A percentile compares a stretch with the other conserved stretches of the same genome.
These are phyloP conservation scores for Melampsora medusae DNA, from an alignment of 1,284 basidiomycete species.

Conservation along the genomic window DNA sequence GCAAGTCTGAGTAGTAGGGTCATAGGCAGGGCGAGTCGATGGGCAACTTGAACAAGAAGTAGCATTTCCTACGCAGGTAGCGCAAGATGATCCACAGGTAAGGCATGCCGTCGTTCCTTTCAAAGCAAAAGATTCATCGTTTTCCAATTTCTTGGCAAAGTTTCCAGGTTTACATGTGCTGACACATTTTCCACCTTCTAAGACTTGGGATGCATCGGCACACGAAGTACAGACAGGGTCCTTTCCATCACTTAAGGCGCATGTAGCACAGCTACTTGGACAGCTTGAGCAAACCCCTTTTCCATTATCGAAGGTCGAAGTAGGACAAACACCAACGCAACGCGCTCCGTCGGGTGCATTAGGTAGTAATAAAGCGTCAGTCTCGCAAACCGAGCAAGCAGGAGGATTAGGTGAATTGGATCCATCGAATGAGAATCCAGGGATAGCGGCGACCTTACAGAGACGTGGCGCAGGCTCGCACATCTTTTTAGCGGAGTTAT, in stretches of 20 bases:
- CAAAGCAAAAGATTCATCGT: slow-evolving; percentile 10
- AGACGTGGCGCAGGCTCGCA: slow-evolving; percentile 33
- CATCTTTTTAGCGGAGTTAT: slow-evolving; percentile 29
- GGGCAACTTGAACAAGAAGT: slow-evolving; percentile 29
- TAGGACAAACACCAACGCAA: slow-evolving; percentile 28
- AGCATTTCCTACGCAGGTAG: slow-evolving; percentile 10
- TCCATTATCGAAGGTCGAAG: slow-evolving; percentile 18
- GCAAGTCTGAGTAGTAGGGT: slow-evolving; percentile 31
- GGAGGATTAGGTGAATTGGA: slow-evolving; percentile 3
- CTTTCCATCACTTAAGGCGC: slow-evolving; percentile 1
- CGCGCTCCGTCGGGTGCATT: neutral
- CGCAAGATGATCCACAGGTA: slow-evolving; percentile 19
- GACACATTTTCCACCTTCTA: slow-evolving; percentile 10
- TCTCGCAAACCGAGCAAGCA: slow-evolving; percentile 25
- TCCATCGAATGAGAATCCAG: slow-evolving; percentile 27
- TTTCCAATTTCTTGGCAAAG: slow-evolving; percentile 13
- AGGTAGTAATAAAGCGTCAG: slow-evolving; percentile 25
- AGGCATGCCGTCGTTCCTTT: slow-evolving; percentile 25
- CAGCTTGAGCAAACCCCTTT: slow-evolving; percentile 13
- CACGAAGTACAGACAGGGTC: slow-evolving; percentile 19
- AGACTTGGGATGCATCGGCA: neutral
- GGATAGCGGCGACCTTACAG: slow-evolving; percentile 20
- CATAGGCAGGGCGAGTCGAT: slow-evolving; percentile 11
- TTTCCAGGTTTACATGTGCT: slow-evolving; percentile 14
- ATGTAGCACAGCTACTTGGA: slow-evolving; percentile 22